Base-by-base conservation (phyloP, 805 yeast genomes). In the Metschnikowia cerradonensis region DNA sequence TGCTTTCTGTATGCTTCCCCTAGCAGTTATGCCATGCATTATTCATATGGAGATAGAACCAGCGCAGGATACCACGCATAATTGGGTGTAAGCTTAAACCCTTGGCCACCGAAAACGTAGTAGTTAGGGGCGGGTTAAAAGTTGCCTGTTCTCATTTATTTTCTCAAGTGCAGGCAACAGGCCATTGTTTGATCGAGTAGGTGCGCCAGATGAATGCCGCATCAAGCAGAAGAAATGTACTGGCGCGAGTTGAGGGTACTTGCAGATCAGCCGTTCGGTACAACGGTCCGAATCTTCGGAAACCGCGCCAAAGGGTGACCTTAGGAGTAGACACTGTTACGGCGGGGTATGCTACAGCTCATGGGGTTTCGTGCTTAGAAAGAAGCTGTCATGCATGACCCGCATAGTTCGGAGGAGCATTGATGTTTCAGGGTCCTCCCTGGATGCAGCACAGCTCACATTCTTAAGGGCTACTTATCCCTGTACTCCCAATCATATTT, bases 191-290 rank as follows among this genome's bases (percentile, higher is more conserved):
- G 43, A 26, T 30, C 30, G 34, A 30, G 43, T 26, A 30, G 43
- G 34, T 40, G 43, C 43, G 43, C 20, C 43, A 40, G n/a, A 15
- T 40, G 23, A 23, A 40, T 23, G 34, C 43, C 41, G 41, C 32
- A 22, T 39, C 43, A 40, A 40, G 43, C 43, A 15, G 34, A 30
- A 40, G 22, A 40, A 40, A 17, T 39, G 32, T 39, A 39, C 17
- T 14, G 41, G 31, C 32, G 41, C 41, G 41, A 23, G 41, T 23
- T 39, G 41, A 22, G 13, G 41, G 31, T n/a, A 30, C 32, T 39
- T 39, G 41, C 41, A 39, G 41, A 20, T 39, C 32, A 39, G 41
- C 41, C 41, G 41, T 39, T 39, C 31, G 41, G 32, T 23, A 15
- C 41, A 39, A 39, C 31, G 32, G 32, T 23, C 41, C 32, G 41